Base-by-base conservation (phyloP, 257 asterid genomes). In the Fraxinus pennsylvanica region DNA sequence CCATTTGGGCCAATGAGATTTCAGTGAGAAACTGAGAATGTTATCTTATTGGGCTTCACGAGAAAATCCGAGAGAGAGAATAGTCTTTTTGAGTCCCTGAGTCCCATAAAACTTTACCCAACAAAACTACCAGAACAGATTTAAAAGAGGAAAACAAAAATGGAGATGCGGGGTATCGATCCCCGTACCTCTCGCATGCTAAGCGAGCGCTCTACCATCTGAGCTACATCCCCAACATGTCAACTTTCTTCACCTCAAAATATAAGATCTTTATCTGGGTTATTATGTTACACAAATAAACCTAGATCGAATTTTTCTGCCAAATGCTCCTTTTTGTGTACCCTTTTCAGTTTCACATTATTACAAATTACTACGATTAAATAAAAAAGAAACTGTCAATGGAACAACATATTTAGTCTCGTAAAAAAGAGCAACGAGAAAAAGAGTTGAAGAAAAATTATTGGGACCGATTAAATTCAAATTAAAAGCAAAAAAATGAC, bases 161-260 rank as follows among this genome's bases (percentile, higher is more conserved):
- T 89, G 93, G 97, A 92, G 96, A 92, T 89, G 92, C 95, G 94
- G 95, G 97, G 96, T 87, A 89, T 92, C 96, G 96, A 91, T 90
- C 96, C 95, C 96, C 96, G 94, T 92, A 87, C 96, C 96, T 92
- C 96, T 89, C 92, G 92, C 97, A 91, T 91, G 96, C 97, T 91
- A 92, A 92, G 96, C 94, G 96, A 92, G 91, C 89, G 96, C 96
- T 92, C 96, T 88, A 91, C 96, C 97, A 92, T 91, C 94, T 91
- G 95, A 63, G 69, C 69, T 63, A 63, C 69, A 22, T 63, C 35
- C 69, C 35, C 67, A 0, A 32, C 35, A 32, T 0, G 4, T 32
- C 5, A 32, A 32, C 5, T 3, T 32, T 32, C 35, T 32, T 32
- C 5, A 32, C 5, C 5, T 32, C 0, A 32, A 32, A 0, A 32